These are phyloP conservation scores for Phytophthora pistaciae DNA, from an alignment of 352 stramenopile species.

Conservation along the genomic window DNA sequence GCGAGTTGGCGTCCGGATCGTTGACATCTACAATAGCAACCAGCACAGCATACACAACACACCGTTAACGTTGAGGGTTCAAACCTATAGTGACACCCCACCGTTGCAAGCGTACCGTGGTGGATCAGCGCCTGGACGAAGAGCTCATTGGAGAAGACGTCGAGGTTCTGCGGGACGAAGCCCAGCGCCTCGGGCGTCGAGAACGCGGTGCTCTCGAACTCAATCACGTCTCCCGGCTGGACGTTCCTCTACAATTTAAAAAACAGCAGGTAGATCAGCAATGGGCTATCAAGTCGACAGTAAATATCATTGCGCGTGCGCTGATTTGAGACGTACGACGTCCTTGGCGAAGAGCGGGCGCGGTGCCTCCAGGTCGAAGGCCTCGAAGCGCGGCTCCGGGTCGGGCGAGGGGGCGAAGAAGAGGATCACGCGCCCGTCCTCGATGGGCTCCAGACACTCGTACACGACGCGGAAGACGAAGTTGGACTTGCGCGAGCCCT, in stretches of 20 bases:
- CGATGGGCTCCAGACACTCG: conserved; percentile 42
- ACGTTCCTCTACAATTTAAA: conserved; percentile 44
- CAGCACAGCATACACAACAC: neutral
- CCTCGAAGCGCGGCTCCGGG: conserved; percentile 62
- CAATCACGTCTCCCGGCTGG: conserved; percentile 57
- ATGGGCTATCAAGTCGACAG: neutral
- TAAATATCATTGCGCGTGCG: conserved; percentile 1
- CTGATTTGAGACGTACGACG: conserved; percentile 41
- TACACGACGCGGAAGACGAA: conserved; percentile 69
- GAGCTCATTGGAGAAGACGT: conserved; percentile 50
- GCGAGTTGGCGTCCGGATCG: conserved; percentile 74
- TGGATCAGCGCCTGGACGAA: conserved; percentile 77
- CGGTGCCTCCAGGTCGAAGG: conserved; percentile 60
- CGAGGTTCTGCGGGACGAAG: conserved; percentile 69
- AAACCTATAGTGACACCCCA: neutral
- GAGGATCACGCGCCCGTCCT: conserved; percentile 61
- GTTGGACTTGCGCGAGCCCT: conserved; percentile 57
- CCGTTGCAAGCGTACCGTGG: conserved; percentile 44
- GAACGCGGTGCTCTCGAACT: conserved; percentile 75
- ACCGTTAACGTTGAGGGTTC: neutral
- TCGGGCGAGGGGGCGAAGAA: conserved; percentile 59
- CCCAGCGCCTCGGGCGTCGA: conserved; percentile 62
- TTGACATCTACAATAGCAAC: conserved; percentile 48
- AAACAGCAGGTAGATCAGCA: conserved; percentile 3
- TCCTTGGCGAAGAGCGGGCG: conserved; percentile 76